phyloP scores from a whole-genome alignment of 2,329 filamentous ascomycete genomes.

The Rachicladosporium sp. region DNA sequence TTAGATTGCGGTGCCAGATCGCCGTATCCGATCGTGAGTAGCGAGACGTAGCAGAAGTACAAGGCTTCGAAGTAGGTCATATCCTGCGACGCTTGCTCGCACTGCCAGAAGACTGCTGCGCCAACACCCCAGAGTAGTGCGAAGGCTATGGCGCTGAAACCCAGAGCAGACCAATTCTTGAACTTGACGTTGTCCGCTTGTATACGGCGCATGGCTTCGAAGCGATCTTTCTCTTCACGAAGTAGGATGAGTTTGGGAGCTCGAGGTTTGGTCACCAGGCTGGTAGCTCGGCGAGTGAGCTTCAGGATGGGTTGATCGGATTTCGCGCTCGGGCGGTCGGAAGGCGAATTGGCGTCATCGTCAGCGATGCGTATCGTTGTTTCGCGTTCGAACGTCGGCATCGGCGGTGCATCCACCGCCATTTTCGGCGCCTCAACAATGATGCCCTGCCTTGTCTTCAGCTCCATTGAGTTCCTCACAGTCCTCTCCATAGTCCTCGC shows the following conservation, averaged over 20 bases:
- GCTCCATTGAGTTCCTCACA: neutral
- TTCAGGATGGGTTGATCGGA: slow-evolving; percentile 5
- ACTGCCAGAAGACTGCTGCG: slow-evolving; percentile 58
- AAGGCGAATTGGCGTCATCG: neutral
- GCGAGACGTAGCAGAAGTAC: slow-evolving; percentile 74
- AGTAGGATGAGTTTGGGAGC: slow-evolving; percentile 42
- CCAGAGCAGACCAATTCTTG: slow-evolving; percentile 62
- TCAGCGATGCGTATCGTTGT: slow-evolving; percentile 8
- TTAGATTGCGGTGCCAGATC: slow-evolving; percentile 65
- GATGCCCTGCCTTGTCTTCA: neutral
- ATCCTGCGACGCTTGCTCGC: slow-evolving; percentile 40
- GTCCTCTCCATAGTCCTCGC: slow-evolving; percentile 34
- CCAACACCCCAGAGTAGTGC: slow-evolving; percentile 68
- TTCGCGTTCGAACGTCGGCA: neutral
- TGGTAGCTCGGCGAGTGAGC: slow-evolving; percentile 7
- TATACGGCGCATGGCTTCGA: slow-evolving; percentile 54
- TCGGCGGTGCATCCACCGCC: slow-evolving; percentile 3
- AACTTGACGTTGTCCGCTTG: slow-evolving; percentile 53
- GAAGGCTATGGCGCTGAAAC: slow-evolving; percentile 56
- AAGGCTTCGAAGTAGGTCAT: slow-evolving; percentile 68
- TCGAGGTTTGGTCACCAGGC: slow-evolving; percentile 7
- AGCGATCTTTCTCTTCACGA: slow-evolving; percentile 35
- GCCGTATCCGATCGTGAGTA: slow-evolving; percentile 81
- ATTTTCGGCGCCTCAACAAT: too few relatives aligned
- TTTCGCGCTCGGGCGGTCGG: too few relatives aligned